phyloP scores from a whole-genome alignment of 2,329 filamentous ascomycete species.

The Myriosclerotinia scirpicola region DNA sequence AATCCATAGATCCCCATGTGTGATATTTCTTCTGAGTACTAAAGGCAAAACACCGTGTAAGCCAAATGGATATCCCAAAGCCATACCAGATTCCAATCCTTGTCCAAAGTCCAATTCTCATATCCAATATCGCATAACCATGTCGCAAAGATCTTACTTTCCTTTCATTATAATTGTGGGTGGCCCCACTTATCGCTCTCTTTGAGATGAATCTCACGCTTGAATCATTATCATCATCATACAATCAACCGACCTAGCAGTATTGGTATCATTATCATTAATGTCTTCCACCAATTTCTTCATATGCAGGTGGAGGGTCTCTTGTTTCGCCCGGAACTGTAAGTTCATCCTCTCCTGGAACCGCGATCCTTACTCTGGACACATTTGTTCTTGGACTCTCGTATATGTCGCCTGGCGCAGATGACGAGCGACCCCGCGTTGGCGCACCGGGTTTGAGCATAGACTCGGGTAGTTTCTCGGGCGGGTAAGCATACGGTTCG shows the following conservation, averaged over 20 bases:
- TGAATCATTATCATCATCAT: too few relatives aligned
- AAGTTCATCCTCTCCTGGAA: conserved; percentile 23
- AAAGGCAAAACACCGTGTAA: not conserved
- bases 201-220: too few relatives aligned
- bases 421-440: conserved; percentile 12
- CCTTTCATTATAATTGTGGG: too few relatives aligned
- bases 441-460: conserved; percentile 8
- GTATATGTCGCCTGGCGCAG: conserved; percentile 15
- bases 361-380: conserved; percentile 22
- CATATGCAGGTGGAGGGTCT: conserved; percentile 21
- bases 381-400: conserved; percentile 10
- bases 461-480: conserved; percentile 20
- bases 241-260: too few relatives aligned
- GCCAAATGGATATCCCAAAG: not conserved
- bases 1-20: not conserved
- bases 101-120: not conserved
- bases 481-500: conserved; percentile 20
- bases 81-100: not conserved
- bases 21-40: not conserved
- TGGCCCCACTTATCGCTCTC: too few relatives aligned
- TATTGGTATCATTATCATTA: not conserved
- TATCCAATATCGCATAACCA: not conserved
- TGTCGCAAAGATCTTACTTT: not conserved
- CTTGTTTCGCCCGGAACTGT: conserved; percentile 21
- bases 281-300: conserved; percentile 8